Conservation (phyloP, 345 rosid genomes). For the Euphorbia lathyris region DNA sequence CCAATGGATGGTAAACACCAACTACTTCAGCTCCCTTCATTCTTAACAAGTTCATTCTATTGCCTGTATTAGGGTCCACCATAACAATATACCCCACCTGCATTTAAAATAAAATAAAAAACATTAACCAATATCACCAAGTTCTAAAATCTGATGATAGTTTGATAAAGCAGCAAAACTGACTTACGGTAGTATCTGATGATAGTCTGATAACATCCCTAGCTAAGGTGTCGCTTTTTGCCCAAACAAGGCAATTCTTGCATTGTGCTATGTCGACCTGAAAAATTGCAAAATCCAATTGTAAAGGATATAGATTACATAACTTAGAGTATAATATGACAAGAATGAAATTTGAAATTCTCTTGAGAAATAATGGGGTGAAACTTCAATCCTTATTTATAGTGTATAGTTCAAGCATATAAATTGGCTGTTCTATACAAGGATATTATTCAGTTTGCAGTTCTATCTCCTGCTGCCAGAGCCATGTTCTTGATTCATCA, state of each 20-base stretch:
- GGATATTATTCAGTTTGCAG: not conserved
- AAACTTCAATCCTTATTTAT: not conserved
- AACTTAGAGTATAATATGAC: not conserved
- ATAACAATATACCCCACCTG: conserved; percentile 94
- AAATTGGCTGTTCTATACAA: not conserved
- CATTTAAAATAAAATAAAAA: conserved; percentile 7
- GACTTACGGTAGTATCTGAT: conserved; percentile 47
- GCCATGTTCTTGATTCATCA: not conserved
- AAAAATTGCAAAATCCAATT: conserved; percentile 18
- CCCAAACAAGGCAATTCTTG: conserved; percentile 80
- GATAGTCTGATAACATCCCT: conserved; percentile 68
- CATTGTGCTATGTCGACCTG: conserved; percentile 63
- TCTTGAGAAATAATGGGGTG: not conserved
- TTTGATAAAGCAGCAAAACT: conserved; percentile 35
- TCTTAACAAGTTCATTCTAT: conserved; percentile 56
- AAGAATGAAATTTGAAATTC: not conserved
- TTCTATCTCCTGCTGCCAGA: not conserved
- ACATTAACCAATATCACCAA: not conserved
- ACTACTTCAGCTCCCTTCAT: conserved; percentile 76
- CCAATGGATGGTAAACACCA: conserved; percentile 72
- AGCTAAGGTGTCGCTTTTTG: conserved; percentile 76
- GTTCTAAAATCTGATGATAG: conserved; percentile 43
- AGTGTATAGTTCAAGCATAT: conserved; percentile 5
- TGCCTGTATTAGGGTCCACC: conserved; percentile 63
- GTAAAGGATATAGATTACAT: not conserved